phyloP scores from a whole-genome alignment of 805 yeast species.

The Metschnikowia colocasiae region DNA sequence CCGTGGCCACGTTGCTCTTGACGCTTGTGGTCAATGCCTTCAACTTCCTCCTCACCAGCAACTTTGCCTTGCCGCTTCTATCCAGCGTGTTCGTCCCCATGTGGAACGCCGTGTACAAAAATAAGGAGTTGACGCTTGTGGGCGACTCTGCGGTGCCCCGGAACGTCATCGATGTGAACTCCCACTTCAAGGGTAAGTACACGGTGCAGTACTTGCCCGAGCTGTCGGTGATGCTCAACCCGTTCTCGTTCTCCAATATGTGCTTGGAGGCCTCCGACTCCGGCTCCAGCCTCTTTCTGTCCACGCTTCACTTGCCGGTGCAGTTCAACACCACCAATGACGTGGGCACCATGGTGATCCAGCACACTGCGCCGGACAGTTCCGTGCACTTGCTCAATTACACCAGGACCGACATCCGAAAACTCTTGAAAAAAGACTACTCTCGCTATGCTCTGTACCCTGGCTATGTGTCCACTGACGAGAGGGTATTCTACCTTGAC shows the following conservation, averaged over 20 bases:
- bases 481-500: slow-evolving; percentile 53
- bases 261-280: slow-evolving; percentile 50
- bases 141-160: slow-evolving; percentile 44
- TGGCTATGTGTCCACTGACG: slow-evolving; percentile 28
- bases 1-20: slow-evolving; percentile 49
- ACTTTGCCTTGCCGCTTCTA: slow-evolving; percentile 46
- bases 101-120: slow-evolving; percentile 41
- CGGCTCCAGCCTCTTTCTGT: slow-evolving; percentile 16
- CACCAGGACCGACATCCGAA: slow-evolving; percentile 53
- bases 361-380: slow-evolving; percentile 55
- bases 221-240: slow-evolving; percentile 80
- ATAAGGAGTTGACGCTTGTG: slow-evolving; percentile 48
- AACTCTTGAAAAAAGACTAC: slow-evolving; percentile 28
- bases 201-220: slow-evolving; percentile 89
- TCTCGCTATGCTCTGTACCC: slow-evolving; percentile 27
- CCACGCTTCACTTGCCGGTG: slow-evolving; percentile 55
- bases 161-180: slow-evolving; percentile 41
- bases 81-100: slow-evolving; percentile 33
- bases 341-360: slow-evolving; percentile 63
- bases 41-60: slow-evolving; percentile 54
- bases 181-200: slow-evolving; percentile 81
- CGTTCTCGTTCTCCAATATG: slow-evolving; percentile 53
- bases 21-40: slow-evolving; percentile 44
- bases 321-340: slow-evolving; percentile 76
- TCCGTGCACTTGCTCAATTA: slow-evolving; percentile 47